Base-by-base conservation (phyloP, 345 rosid species). In the Citrus mangshanensis region DNA sequence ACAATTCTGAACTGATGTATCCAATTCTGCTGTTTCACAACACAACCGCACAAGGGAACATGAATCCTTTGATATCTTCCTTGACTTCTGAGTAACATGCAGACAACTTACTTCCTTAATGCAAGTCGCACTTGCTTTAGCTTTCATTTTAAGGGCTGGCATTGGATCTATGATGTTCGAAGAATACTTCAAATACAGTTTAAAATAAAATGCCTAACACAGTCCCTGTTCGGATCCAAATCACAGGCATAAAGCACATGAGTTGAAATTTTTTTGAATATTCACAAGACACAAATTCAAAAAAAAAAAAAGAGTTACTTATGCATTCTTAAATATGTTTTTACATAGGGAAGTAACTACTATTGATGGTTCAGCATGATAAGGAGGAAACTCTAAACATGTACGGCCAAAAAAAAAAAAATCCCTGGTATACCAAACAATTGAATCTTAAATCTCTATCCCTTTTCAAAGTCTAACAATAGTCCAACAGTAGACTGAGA, bases 121-220 rank as follows among this genome's bases (percentile, higher is more conserved):
- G 79, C 86, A 73, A 38, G 80, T 82, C 46, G 69, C 77, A 83
- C 86, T 81, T 76, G 77, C 61, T 77, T 85, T 91, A 80, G 84
- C 68, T 87, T 89, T 89, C 92, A 89, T 89, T 82, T 84, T 86
- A 81, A 85, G 56, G 21, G 91, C 82, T 81, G 94, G 94, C 94
- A 91, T 89, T 84, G 88, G 89, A 80, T 84, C 83, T 80, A 72
- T 46, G 77, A 75, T 68, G 54, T 74, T 28, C 28, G 70, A 79
- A 19, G 46, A 75, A 74, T 60, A 24, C 56, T 74, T 74, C 60
- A 75, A 70, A 75, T 75, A n/a, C 25, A 42, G 30, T 21, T 18
- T 10, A 10, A 46, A 74, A 42, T 58, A 42, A 38, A 74, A 62
- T 12, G 68, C 69, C 28, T 7, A 62, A 62, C 18, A 46, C 46